A percentile compares a stretch with the other conserved stretches of the same genome.
phyloP scores from a whole-genome alignment of 2,329 filamentous ascomycete genomes.

The Dothistroma pini region DNA sequence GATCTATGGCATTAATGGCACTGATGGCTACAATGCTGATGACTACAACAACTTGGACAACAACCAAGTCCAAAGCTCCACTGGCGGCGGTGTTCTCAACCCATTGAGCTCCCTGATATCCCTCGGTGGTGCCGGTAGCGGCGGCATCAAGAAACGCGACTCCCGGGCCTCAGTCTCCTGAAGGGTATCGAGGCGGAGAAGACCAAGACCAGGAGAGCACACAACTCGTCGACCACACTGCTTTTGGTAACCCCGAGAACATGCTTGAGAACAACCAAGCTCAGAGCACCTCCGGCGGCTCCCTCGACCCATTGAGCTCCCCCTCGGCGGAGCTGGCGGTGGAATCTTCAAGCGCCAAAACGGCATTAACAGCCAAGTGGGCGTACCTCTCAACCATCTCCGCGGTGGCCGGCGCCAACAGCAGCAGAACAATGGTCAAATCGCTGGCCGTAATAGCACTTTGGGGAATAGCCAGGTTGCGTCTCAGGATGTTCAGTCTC shows the following conservation, averaged over 20 bases:
- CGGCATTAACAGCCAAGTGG: neutral
- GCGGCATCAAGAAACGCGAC: neutral
- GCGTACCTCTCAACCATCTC: neutral
- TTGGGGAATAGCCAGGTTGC: too few species aligned
- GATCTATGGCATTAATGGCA: neutral
- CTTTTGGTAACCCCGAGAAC: neutral
- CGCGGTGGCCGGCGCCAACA: neutral
- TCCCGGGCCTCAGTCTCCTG: neutral
- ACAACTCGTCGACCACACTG: neutral
- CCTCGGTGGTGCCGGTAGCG: too few species aligned
- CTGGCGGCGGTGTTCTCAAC: neutral
- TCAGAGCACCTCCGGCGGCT: neutral
- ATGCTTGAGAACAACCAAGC: neutral
- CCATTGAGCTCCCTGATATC: too few species aligned
- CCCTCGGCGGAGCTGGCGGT: neutral
- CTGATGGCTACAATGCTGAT: neutral
- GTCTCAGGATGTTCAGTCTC: too few species aligned
- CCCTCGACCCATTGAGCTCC: neutral
- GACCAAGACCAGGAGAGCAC: neutral
- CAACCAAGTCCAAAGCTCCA: neutral
- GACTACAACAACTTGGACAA: neutral
- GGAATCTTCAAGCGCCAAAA: neutral
- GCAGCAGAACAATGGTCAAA: neutral
- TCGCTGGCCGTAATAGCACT: too few species aligned
- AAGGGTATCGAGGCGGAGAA: neutral